Base-by-base conservation (phyloP, 306 rosid species). In the Quercus gilva region DNA sequence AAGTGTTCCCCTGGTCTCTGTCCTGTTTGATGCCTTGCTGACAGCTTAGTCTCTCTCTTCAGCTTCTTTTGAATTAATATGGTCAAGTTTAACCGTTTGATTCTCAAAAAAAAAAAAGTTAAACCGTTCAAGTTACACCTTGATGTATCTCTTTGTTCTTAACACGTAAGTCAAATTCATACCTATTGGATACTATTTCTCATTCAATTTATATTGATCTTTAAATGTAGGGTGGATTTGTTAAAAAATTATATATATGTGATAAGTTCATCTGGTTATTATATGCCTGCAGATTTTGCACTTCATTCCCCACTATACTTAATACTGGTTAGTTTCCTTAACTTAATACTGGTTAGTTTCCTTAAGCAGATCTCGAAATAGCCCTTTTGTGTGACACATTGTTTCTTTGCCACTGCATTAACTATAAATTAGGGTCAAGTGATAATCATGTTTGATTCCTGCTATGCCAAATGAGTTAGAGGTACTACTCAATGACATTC, bases 1-100 rank as follows among this genome's bases (percentile, higher is more conserved):
- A 19, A 75, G 76, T 78, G 49, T 78, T 70, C 71, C 81, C 71
- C 81, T 57, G 70, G 19, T 58, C 61, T 15, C 18, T 78, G 52
- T 70, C 76, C 17, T 41, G 26, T 21, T 17, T 15, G 7, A 55
- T 78, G 51, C 19, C 43, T 43, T 3, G 10, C 23, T 41, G 56
- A 21, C 29, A 35, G 78, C n/a, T 15, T 2, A 2, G 18, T 60
- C 33, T 43, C 71, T 75, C 41, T 25, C 26, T 43, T 43, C 41
- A 76, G 49, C 41, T 61, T 33, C 49, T 59, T 56, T 59, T 59
- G 65, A 6, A 59, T 20, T 59, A 28, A 49, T 49, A 49, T 49
- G 53, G 53, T 49, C 14, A 12, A 3, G 4, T 49, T 49, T 13
- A 43, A 43, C 14, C 14, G n/a, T n/a, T n/a, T n/a, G n/a, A n/a